phyloP scores from a whole-genome alignment of 768 basidiomycete genomes.

The Leccinum broughii region DNA sequence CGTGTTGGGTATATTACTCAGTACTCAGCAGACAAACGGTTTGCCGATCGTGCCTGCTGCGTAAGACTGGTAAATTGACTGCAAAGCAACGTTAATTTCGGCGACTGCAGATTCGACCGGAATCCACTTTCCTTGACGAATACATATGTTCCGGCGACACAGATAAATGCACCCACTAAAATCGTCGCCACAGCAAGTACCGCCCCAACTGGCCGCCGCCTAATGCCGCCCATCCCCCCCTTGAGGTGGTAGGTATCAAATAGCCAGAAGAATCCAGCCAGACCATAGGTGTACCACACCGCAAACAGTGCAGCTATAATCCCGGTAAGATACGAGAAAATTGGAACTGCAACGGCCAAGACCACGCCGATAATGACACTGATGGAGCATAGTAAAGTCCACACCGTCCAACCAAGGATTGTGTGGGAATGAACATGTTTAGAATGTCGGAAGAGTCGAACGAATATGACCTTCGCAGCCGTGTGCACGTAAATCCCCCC shows the following conservation, averaged over 20 bases:
- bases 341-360: conserved; percentile 51
- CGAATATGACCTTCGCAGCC: conserved; percentile 53
- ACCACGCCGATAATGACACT: conserved; percentile 42
- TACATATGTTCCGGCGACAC: conserved; percentile 43
- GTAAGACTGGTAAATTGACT: conserved; percentile 52
- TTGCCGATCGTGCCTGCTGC: conserved; percentile 37
- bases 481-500: conserved; percentile 51
- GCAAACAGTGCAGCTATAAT: conserved; percentile 56
- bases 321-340: conserved; percentile 55
- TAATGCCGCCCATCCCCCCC: conserved; percentile 37
- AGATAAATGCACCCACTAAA: conserved; percentile 50
- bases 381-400: conserved; percentile 44
- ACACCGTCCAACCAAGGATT: conserved; percentile 47
- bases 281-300: conserved; percentile 58
- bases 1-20: conserved; percentile 24
- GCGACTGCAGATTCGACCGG: background rate
- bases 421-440: conserved; percentile 53
- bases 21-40: conserved; percentile 39
- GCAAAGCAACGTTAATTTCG: conserved; percentile 1
- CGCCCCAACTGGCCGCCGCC: conserved; percentile 35
- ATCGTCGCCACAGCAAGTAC: conserved; percentile 36
- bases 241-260: conserved; percentile 47
- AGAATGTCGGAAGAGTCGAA: conserved; percentile 48
- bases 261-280: conserved; percentile 55
- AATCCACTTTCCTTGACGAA: conserved; percentile 44